Evolutionary conservation across 352 stramenopile species (phyloP).

Genomic region (Phytophthora foliorum): DNA sequence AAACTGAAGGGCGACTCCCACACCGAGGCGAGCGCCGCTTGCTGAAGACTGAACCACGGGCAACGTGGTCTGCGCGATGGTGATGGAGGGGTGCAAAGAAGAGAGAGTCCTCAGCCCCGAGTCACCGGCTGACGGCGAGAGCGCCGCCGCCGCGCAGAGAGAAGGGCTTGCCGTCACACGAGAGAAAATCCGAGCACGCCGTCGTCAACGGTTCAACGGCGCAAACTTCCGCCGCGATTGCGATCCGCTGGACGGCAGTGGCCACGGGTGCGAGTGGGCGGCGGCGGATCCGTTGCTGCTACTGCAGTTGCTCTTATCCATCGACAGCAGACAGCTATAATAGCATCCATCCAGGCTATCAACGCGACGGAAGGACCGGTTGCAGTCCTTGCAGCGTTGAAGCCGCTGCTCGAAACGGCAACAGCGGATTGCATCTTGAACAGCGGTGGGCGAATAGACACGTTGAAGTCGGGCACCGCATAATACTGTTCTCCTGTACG

Average conservation of each 20-base stretch:
- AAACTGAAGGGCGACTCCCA: conserved; percentile 30
- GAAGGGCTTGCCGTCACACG: conserved; percentile 25
- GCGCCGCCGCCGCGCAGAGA: conserved; percentile 14
- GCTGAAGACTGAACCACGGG: conserved; percentile 28
- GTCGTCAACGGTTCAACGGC: conserved; percentile 28
- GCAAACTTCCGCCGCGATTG: conserved; percentile 37
- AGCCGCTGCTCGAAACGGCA: neutral
- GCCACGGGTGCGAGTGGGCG: neutral
- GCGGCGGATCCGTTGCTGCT: conserved; percentile 3
- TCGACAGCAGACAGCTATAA: neutral
- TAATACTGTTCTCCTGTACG: neutral
- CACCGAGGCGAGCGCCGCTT: conserved; percentile 35
- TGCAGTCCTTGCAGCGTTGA: neutral
- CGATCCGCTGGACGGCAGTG: conserved; percentile 4
- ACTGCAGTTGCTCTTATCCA: conserved; percentile 1
- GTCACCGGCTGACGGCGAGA: conserved; percentile 35
- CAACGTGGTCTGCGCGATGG: conserved; percentile 17
- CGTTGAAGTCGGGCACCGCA: conserved; percentile 1
- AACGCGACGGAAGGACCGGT: no score
- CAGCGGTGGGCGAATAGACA: neutral
- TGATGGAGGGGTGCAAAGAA: conserved; percentile 41
- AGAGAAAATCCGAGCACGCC: conserved; percentile 39
- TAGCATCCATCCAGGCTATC: no score
- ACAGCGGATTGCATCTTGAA: neutral
- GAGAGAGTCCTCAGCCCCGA: conserved; percentile 30